Base-by-base conservation (phyloP, 2,329 filamentous ascomycete species). In the Claviceps maximensis region DNA sequence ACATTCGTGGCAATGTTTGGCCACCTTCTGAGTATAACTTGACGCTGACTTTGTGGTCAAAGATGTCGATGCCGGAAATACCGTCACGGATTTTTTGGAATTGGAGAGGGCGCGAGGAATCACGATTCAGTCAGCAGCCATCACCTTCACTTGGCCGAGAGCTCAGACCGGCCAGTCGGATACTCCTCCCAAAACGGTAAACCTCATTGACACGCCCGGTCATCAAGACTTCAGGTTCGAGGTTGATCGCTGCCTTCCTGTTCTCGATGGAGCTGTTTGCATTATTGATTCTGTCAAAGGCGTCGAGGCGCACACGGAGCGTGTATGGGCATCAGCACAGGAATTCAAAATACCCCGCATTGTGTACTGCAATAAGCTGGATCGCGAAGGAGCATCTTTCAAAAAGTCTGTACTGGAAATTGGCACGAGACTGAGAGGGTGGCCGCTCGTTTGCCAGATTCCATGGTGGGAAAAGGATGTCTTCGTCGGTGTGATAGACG, bases 151-250 rank as follows among this genome's bases (percentile, higher is more conserved):
- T 57, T 98, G 93, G 93, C 93, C 93, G 6, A 84, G 82, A 8
- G 65, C 72, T 41, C 65, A 72, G 36, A 62, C 71, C 53, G 67
- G 67, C 27, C 64, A 61, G n/a, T 69, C 65, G 0, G 69, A 67
- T 57, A 64, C 62, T 54, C 61, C 13, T 49, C 71, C 71, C 68
- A 80, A 91, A 65, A 87, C 83, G 5, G 83, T 95, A 67, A 95
- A 95, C 64, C 73, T 95, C 2, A 97, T 98, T 55, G 93, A 98
- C 66, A 97, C 93, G 0, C 93, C 93, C 2, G 93, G 93, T 1
- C 93, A 98, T 64, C 90, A 94, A 23, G 93, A 98, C 66, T 98
- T 98, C 62, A 89, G 91, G 0, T 97, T 97, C 63, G 93, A 98
- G 67, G 93, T 97, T 2, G 79, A 96, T 58, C 82, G 93, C 13